Base-by-base conservation (phyloP, 805 yeast genomes). In the Kockiozyma suomiensis region DNA sequence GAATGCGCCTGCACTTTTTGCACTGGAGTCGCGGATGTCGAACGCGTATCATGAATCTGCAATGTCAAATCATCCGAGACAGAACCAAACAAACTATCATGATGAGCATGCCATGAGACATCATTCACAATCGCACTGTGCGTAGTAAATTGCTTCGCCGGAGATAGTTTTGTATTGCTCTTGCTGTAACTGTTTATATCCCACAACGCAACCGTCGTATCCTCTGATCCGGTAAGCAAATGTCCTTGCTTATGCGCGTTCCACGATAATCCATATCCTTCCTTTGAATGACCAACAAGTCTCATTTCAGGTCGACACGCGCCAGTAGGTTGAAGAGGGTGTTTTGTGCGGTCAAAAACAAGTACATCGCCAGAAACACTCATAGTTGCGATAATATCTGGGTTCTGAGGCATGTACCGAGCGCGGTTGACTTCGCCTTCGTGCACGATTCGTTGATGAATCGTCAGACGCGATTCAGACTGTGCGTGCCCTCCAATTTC, bases 221-320 rank as follows among this genome's bases (percentile, higher is more conserved):
- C 96, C 61, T 82, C 84, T 3, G 90, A 79, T 1, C 89, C 88
- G 1, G 91, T 78, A 12, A 85, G 74, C 32, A 90, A 78, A 60
- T 73, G 73, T 41, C 80, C 76, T 28, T 64, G 69, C 37, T 62
- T 65, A 25, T 64, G 64, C 23, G 78, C 75, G 58, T 81, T 75
- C 96, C 96, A 90, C 62, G 85, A 85, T 51, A 90, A 73, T 1
- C 86, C 88, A 69, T 79, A 84, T 0, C 96, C 96, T 66, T 86
- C 90, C 56, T 74, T 77, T 12, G 76, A 74, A 73, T 90, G 96
- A 69, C 76, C 81, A 4, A 68, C 66, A n/a, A 85, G 75, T 7
- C 77, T 72, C 15, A 85, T 75, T 56, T 87, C 87, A 3, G 84
- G 85, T 65, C 77, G 76, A 67, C 75, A 75, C 17, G 58, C 60